Base-by-base conservation (phyloP, 768 basidiomycete species). In the Xerocomellus intermedius region DNA sequence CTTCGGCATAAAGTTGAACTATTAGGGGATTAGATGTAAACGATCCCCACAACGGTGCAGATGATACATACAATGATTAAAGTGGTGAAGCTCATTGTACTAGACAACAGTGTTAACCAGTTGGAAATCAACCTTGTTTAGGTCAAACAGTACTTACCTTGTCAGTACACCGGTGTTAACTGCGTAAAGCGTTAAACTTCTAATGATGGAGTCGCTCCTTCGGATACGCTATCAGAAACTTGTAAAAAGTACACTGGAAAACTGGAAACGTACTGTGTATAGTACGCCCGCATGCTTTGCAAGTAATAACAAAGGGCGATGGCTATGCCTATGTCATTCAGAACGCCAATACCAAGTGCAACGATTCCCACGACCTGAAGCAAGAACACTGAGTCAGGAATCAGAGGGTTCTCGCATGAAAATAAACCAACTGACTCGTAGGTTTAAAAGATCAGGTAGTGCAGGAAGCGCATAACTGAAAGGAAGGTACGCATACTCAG, bases 101-200 rank as follows among this genome's bases (percentile, higher is more conserved):
- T 69, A 53, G 17, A 48, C 26, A 43, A 47, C 38, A 24, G 21
- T 21, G 35, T 63, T 39, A 58, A 33, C 21, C 26, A 12, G 30
- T 16, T 21, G 9, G 16, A 44, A 41, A 37, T 24, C 12, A 47
- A 37, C 13, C 35, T 14, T 36, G 32, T 35, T 22, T 17, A 21
- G 8, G 13, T 10, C 21, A 4, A 41, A 59, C 55, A 47, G 12
- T 61, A 24, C 24, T 24, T 26, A 81, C 85, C 82, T 82, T n/a
- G 86, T 87, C 36, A 89, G 49, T 6, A 74, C 71, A 19, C 85
- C 85, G 0, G 84, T 86, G 56, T 82, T 84, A 39, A 87, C 69
- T 16, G 85, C 83, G 54, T 85, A 85, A n/a, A 82, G 61, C 8
- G 74, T 82, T 30, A 87, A 69, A 3, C 62, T 75, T 55, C 80